Evolutionary conservation across 2,329 filamentous ascomycete genomes (phyloP).

Genomic region (Talaromyces sp.): DNA sequence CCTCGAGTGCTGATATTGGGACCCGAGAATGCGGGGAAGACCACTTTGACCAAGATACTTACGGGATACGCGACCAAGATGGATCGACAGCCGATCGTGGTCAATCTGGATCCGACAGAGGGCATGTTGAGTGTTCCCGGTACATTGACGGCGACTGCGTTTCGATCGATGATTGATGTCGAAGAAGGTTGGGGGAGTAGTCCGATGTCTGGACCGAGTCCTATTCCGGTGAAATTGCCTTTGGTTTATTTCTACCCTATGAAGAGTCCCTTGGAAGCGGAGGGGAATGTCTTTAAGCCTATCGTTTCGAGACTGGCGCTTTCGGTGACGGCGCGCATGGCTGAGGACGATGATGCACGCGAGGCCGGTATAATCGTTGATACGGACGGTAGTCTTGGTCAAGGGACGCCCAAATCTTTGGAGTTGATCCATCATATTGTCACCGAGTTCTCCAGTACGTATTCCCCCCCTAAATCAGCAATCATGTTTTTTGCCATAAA

Average conservation of each 20-base stretch:
- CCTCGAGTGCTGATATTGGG: conserved; percentile 84
- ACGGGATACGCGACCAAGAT: conserved; percentile 72
- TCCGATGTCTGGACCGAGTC: conserved; percentile 83
- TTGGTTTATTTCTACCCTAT: conserved; percentile 85
- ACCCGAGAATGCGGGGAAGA: conserved; percentile 74
- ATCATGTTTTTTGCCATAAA: not conserved
- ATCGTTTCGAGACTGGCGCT: conserved; percentile 72
- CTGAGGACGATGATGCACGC: conserved; percentile 67
- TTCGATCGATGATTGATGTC: conserved; percentile 80
- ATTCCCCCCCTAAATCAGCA: conserved; percentile 9
- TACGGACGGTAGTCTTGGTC: conserved; percentile 64
- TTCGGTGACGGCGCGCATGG: conserved; percentile 69
- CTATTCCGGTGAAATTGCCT: conserved; percentile 84
- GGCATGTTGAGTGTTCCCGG: conserved; percentile 73
- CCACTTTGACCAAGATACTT: conserved; percentile 69
- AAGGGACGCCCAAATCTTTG: conserved; percentile 59
- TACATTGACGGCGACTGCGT: conserved; percentile 77
- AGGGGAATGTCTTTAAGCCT: conserved; percentile 65
- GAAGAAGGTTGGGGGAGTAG: conserved; percentile 86
- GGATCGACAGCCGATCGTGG: conserved; percentile 69
- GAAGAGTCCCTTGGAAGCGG: conserved; percentile 62
- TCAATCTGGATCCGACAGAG: conserved; percentile 80
- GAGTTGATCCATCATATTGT: conserved; percentile 78
- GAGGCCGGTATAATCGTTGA: conserved; percentile 80
- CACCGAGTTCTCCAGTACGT: conserved; percentile 59